Evolutionary conservation across 2,329 filamentous ascomycete genomes (phyloP).

Genomic region (Stagonosporopsis cucurbitacearum): DNA sequence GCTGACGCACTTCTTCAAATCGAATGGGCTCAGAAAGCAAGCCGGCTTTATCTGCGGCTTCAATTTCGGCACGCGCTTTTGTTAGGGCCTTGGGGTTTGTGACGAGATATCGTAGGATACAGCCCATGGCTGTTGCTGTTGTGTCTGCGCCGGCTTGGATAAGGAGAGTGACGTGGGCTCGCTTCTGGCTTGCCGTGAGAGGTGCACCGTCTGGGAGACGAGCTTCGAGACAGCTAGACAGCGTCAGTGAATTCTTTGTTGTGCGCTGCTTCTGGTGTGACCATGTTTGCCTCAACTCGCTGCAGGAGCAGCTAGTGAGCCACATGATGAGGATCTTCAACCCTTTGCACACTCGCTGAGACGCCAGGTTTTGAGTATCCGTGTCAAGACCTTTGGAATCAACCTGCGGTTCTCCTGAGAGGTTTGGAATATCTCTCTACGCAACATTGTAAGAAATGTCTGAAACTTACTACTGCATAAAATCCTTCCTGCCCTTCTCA

Average conservation of each 20-base stretch:
- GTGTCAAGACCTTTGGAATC: too few relatives aligned
- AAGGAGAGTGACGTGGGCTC: conserved; percentile 48
- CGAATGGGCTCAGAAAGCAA: conserved; percentile 33
- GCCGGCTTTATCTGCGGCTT: conserved; percentile 25
- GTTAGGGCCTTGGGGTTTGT: conserved; percentile 22
- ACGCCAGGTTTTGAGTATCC: not conserved
- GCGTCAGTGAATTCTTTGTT: conserved; percentile 24
- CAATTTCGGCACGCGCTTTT: conserved; percentile 33
- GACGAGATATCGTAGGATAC: conserved; percentile 39
- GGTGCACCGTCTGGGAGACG: conserved; percentile 38
- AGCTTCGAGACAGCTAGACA: conserved; percentile 42
- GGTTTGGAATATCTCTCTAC: too few relatives aligned
- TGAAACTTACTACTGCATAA: conserved; percentile 29
- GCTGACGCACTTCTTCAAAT: conserved; percentile 40
- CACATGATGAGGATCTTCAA: not conserved
- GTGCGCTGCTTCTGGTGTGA: not conserved
- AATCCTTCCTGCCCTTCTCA: conserved; percentile 38
- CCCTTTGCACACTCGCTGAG: not conserved
- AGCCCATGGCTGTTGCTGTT: conserved; percentile 44
- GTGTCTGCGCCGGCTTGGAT: conserved; percentile 50
- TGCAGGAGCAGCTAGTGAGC: too few relatives aligned
- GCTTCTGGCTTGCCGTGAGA: conserved; percentile 41
- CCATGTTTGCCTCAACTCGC: too few relatives aligned
- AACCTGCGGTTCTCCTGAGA: too few relatives aligned
- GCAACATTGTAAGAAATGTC: not conserved